Base-by-base conservation (phyloP, 164 flowering plant species). In the Annona cherimola region DNA sequence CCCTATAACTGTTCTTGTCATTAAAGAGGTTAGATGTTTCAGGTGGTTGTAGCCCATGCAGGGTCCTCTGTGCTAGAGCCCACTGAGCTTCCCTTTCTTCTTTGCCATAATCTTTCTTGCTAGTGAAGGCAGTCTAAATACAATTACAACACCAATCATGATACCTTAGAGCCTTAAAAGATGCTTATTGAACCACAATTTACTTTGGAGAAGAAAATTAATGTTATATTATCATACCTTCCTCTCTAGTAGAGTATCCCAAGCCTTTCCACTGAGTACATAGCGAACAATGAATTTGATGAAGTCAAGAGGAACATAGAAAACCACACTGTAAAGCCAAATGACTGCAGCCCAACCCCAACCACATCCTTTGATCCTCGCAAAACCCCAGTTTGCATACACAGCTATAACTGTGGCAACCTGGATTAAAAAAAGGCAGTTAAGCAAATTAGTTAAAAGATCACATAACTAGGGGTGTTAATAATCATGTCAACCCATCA, bases 331-430 rank as follows among this genome's bases (percentile, higher is more conserved):
- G 89, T 84, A 95, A 40, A 95, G 74, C 99, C 99, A 95, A 74
- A 95, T 81, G 16, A 91, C 91, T 20, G 94, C 99, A n/a, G 99
- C 99, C 99, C 99, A 95, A 57, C 96, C 97, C 99, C 99, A 95
- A 1, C 97, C 97, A 61, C 81, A 55, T 72, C 99, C 99, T 67
- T 84, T 69, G 45, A 95, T 87, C 68, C 76, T 85, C 14, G 99
- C 98, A 50, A 95, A 95, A 7, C 86, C 88, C 99, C 98, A 95
- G 87, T 91, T 80, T 54, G 98, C 93, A 78, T 93, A 93, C 1
- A 95, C 99, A 1, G 98, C 99, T 42, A 95, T 78, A 39, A 93
- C 3, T 18, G 98, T 93, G 11, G 99, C 99, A 71, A 95, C 88
- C 99, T 95, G 81, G 41, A 2, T 42, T 50, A 11, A 42, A 20